A percentile compares a stretch with the other conserved stretches of the same genome.
phyloP scores from a whole-genome alignment of 768 basidiomycete species.

The Termitomyces titanicus region DNA sequence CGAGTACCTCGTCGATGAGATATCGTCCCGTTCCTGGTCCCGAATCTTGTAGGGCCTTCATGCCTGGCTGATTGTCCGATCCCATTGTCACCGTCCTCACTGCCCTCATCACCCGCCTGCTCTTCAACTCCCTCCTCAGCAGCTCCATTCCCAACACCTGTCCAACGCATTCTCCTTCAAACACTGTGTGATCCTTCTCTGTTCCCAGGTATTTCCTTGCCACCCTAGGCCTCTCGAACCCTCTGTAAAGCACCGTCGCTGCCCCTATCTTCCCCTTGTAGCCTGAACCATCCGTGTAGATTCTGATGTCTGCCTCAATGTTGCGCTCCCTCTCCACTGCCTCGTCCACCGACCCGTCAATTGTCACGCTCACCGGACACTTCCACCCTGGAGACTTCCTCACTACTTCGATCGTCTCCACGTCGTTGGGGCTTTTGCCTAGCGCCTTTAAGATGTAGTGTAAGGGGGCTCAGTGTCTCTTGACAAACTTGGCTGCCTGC shows the following conservation, averaged over 20 bases:
- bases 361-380: background rate
- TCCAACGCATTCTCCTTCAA: too few relatives aligned
- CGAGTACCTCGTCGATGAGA: too few relatives aligned
- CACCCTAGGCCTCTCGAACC: background rate
- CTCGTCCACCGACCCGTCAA: background rate
- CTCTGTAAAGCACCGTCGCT: constrained; percentile 14
- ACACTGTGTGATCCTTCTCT: too few relatives aligned
- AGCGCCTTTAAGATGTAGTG: background rate
- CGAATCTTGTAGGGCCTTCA: too few relatives aligned
- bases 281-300: constrained; percentile 6
- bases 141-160: too few relatives aligned
- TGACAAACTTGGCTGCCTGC: background rate
- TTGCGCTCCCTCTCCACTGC: background rate
- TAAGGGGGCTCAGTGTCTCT: background rate
- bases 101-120: too few relatives aligned
- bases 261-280: constrained; percentile 17
- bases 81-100: background rate
- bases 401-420: background rate
- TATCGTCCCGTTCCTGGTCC: background rate
- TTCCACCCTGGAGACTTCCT: background rate
- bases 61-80: background rate
- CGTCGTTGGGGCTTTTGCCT: background rate
- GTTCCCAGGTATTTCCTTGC: too few relatives aligned
- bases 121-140: too few relatives aligned
- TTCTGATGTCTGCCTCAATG: too few relatives aligned